Evolutionary conservation across 805 yeast genomes (phyloP).

Genomic region (Monosporozyma unispora): DNA sequence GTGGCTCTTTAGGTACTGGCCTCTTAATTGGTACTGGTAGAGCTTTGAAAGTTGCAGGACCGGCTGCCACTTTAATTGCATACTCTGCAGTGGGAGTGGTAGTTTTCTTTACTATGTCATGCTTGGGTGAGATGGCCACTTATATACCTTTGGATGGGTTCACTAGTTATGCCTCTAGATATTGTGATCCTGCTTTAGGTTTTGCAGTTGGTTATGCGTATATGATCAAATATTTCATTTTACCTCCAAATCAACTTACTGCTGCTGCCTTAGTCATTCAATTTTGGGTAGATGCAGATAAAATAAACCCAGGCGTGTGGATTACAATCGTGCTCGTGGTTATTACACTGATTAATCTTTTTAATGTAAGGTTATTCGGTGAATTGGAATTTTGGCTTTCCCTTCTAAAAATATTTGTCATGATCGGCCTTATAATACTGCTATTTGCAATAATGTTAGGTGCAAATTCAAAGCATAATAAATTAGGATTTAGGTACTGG

Average conservation of each 20-base stretch:
- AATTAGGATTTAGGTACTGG: constrained; percentile 42
- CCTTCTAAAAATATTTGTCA: constrained; percentile 37
- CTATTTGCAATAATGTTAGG: constrained; percentile 40
- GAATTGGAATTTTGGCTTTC: constrained; percentile 42
- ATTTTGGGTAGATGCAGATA: constrained; percentile 33
- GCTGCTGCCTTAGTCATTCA: constrained; percentile 43
- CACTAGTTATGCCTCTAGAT: constrained; percentile 44
- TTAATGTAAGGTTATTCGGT: constrained; percentile 45
- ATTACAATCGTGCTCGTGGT: constrained; percentile 38
- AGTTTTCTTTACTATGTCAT: constrained; percentile 41
- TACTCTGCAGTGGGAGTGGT: constrained; percentile 42
- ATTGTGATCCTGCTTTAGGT: constrained; percentile 38
- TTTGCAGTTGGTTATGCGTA: constrained; percentile 38
- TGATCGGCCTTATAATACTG: constrained; percentile 42
- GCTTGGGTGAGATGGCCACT: constrained; percentile 47
- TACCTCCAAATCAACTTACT: constrained; percentile 39
- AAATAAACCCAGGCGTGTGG: constrained; percentile 35
- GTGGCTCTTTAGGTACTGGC: constrained; percentile 29
- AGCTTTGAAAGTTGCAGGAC: constrained; percentile 43
- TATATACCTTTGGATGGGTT: constrained; percentile 58
- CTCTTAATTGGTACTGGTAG: constrained; percentile 29
- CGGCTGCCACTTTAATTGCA: constrained; percentile 42
- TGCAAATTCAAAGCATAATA: constrained; percentile 31
- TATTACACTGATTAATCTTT: constrained; percentile 37
- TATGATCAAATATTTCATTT: constrained; percentile 27